These are phyloP conservation scores for Mycena alexandri DNA, from an alignment of 768 basidiomycete genomes.

Conservation along the genomic window DNA sequence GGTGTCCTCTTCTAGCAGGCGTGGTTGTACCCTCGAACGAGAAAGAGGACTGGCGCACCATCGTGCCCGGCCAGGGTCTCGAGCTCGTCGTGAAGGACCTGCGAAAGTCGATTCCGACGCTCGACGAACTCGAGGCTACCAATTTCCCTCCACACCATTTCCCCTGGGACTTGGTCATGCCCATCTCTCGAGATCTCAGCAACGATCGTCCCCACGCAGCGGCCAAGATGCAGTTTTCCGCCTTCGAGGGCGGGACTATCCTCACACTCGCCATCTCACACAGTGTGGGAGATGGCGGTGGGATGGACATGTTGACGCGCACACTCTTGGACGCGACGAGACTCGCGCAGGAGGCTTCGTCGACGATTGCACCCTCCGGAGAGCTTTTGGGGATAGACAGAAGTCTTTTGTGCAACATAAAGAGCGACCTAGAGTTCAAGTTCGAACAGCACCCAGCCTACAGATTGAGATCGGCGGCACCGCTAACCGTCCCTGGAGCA, in stretches of 20 bases:
- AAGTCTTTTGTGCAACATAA: slow-evolving; percentile 14
- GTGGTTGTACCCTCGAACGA: not conserved
- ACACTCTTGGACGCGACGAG: slow-evolving; percentile 11
- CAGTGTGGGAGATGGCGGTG: slow-evolving; percentile 13
- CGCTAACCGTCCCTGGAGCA: not conserved
- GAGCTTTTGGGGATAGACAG: slow-evolving; percentile 3
- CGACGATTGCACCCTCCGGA: not conserved
- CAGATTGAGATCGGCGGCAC: not conserved
- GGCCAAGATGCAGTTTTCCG: slow-evolving; percentile 26
- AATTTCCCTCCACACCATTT: slow-evolving; percentile 9
- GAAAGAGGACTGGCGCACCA: slow-evolving; percentile 21
- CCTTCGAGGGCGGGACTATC: slow-evolving; percentile 25
- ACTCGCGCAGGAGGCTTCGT: not conserved
- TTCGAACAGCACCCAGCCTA: slow-evolving; percentile 15
- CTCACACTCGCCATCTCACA: slow-evolving; percentile 26
- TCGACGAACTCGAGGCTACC: slow-evolving; percentile 6
- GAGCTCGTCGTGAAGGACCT: slow-evolving; percentile 19
- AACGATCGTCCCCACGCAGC: slow-evolving; percentile 14
- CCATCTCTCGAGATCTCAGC: slow-evolving; percentile 11
- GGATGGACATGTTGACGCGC: slow-evolving; percentile 9
- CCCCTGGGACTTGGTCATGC: slow-evolving; percentile 18
- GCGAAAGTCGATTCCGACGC: not conserved
- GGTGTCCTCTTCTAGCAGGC: slow-evolving; percentile 21
- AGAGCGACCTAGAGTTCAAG: not conserved
- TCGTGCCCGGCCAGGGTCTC: slow-evolving; percentile 9